A percentile compares a stretch with the other conserved stretches of the same genome.
phyloP scores from a whole-genome alignment of 805 yeast species.

The Candida caryicola region DNA sequence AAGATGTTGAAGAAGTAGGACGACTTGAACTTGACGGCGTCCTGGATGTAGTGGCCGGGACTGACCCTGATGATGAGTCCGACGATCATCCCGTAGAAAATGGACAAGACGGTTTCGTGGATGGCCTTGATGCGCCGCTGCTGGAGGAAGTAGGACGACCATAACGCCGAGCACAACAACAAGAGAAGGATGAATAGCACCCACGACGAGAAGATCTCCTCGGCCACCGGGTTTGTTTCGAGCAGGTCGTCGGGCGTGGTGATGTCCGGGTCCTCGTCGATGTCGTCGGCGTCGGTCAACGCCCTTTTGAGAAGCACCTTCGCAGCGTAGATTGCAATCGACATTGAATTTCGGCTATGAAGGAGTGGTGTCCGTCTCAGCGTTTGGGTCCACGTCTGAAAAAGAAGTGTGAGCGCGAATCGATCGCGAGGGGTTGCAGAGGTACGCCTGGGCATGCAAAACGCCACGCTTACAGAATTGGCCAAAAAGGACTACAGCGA shows the following conservation, averaged over 20 bases:
- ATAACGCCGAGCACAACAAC: constrained; percentile 79
- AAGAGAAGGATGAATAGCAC: constrained; percentile 85
- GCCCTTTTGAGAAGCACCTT: constrained; percentile 34
- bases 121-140: constrained; percentile 88
- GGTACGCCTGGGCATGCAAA: too few relatives aligned
- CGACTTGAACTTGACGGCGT: constrained; percentile 91
- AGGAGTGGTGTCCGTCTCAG: neutral
- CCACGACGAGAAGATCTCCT: constrained; percentile 97
- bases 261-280: constrained; percentile 42
- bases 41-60: constrained; percentile 97
- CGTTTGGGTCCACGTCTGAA: too few relatives aligned
- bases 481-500: too few relatives aligned
- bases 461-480: too few relatives aligned
- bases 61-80: constrained; percentile 86
- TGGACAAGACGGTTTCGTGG: constrained; percentile 96
- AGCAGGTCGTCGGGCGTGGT: constrained; percentile 53
- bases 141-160: constrained; percentile 93
- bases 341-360: too few relatives aligned
- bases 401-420: too few relatives aligned
- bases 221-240: constrained; percentile 79
- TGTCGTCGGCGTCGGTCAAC: constrained; percentile 19
- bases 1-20: constrained; percentile 90
- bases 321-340: constrained; percentile 21
- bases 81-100: constrained; percentile 94
- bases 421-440: too few relatives aligned